Base-by-base conservation (phyloP, 192 early-diverging fungal species). In the Spinellus fusiger region DNA sequence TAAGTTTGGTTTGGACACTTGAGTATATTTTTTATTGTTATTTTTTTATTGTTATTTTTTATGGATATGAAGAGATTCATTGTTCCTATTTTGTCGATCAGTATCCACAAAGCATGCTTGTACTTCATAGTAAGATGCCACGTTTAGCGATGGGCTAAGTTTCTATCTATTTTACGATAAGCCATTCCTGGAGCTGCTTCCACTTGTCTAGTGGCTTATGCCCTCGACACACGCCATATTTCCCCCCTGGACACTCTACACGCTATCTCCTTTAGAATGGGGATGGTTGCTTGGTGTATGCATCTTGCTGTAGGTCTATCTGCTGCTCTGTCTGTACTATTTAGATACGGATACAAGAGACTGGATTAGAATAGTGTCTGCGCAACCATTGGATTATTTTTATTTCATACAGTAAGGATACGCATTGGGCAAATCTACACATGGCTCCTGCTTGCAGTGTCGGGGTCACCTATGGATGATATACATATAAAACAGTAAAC, bases 201-300 rank as follows among this genome's bases (percentile, higher is more conserved):
- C 29, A 58, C 58, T 46, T 56, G 48, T 20, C 35, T 65, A 23
- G 48, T 65, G 10, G 64, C 64, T 2, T 65, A 65, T 49, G 33
- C 58, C 49, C 51, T 57, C 27, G 58, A 65, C 35, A 56, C 64
- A n/a, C 50, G 55, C 6, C 50, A 47, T 18, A 58, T 37, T 5
- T 65, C 58, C 37, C 58, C 57, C 33, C 22, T 50, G 9, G 64
- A 56, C 23, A 65, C 64, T 22, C 55, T 47, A 20, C 58, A 65
- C 44, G 64, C 51, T 27, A 18, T 57, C 1, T 65, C 64, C 12
- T 65, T 65, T 44, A 58, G 57, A 6, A 58, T 65, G 32, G 56
- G 32, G 31, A 33, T 49, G 16, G 56, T 58, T 13, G 38, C 55
- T n/a, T 65, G 64, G 64, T 58, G 64, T 49, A 35, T 65, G 5